A percentile compares a stretch with the other conserved stretches of the same genome.
Conservation (phyloP, 179 eudicot genomes). For the Silene coronaria region DNA sequence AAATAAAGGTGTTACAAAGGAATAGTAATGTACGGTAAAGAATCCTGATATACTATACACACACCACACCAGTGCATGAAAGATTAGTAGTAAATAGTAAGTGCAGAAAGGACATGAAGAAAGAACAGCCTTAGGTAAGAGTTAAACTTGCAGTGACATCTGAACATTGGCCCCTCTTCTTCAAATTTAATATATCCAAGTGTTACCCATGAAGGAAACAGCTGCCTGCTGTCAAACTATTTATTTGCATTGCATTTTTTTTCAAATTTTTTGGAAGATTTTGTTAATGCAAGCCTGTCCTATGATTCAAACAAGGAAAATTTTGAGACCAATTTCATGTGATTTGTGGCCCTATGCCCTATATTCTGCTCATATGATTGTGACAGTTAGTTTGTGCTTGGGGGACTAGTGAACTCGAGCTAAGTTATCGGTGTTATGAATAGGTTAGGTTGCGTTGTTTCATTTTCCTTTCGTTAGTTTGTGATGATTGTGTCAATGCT, state of each 20-base stretch:
- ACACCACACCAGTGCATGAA: neutral
- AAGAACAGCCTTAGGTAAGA: neutral
- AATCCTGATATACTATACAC: neutral
- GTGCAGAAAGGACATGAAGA: conserved; percentile 21
- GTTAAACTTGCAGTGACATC: conserved; percentile 11
- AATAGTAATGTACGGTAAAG: neutral
- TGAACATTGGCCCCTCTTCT: conserved; percentile 18
- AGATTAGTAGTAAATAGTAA: neutral
- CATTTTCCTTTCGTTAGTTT: too few species aligned
- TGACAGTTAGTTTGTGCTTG: neutral
- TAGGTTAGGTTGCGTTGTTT: too few species aligned
- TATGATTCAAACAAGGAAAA: conserved; percentile 18
- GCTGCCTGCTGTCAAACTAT: conserved; percentile 11
- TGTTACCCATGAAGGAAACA: conserved; percentile 32
- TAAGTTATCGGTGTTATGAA: too few species aligned
- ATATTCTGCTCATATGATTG: neutral
- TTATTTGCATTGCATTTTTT: neutral
- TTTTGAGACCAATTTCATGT: conserved; percentile 23
- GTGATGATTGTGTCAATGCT: too few species aligned
- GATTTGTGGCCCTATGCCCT: conserved; percentile 15
- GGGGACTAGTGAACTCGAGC: neutral
- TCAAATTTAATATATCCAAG: conserved; percentile 15
- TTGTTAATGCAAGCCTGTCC: conserved; percentile 1
- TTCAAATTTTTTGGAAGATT: neutral
- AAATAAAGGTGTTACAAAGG: neutral